Evolutionary conservation across 2,329 filamentous ascomycete genomes (phyloP).

Genomic region (Pseudopithomyces chartarum): DNA sequence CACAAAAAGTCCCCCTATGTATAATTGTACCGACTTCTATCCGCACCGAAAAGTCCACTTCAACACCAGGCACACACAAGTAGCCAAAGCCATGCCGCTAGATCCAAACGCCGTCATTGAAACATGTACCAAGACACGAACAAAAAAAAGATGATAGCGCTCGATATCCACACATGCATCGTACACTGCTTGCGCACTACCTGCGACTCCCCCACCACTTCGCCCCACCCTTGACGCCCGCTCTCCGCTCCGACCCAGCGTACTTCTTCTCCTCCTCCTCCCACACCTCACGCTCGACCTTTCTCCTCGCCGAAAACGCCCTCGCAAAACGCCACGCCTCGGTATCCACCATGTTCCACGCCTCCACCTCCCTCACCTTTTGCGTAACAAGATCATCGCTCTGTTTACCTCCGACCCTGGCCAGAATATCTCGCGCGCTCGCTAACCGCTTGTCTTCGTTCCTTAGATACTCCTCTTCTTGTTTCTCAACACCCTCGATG

Average conservation of each 20-base stretch:
- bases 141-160: too few species aligned
- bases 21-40: too few species aligned
- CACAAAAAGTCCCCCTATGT: too few species aligned
- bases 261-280: conserved; percentile 71
- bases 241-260: conserved; percentile 61
- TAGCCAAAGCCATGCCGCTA: too few species aligned
- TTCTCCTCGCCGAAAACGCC: conserved; percentile 67
- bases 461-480: conserved; percentile 58
- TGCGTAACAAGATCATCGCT: conserved; percentile 28
- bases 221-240: conserved; percentile 53
- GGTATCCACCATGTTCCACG: conserved; percentile 68
- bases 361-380: conserved; percentile 51
- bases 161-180: too few species aligned
- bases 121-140: too few species aligned
- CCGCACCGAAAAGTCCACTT: too few species aligned
- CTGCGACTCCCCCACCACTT: conserved; percentile 44
- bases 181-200: neutral
- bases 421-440: conserved; percentile 52
- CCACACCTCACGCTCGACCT: conserved; percentile 69
- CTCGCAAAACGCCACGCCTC: conserved; percentile 78
- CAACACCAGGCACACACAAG: too few species aligned
- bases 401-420: conserved; percentile 34
- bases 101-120: too few species aligned
- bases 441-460: conserved; percentile 63
- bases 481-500: conserved; percentile 56